Evolutionary conservation across 2,329 filamentous ascomycete species (phyloP).

Genomic region (Fonsecaea monophora): DNA sequence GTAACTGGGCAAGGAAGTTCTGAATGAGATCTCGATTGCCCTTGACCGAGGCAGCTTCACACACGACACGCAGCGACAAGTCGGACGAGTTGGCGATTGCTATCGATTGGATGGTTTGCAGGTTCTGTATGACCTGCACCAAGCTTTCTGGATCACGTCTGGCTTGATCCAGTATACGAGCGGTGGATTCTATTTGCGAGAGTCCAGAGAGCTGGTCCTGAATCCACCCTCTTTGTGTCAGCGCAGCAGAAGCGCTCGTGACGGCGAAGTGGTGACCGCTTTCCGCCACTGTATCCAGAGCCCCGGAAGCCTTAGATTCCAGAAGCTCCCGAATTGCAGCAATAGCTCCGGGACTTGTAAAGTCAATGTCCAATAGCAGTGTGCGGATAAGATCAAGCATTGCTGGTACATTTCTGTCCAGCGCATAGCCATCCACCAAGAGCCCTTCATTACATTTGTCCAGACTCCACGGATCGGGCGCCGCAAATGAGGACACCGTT

Average conservation of each 20-base stretch:
- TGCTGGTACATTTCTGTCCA: conserved; percentile 86
- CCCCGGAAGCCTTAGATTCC: conserved; percentile 84
- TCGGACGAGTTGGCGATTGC: conserved; percentile 71
- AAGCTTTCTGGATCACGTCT: conserved; percentile 73
- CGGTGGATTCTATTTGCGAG: conserved; percentile 84
- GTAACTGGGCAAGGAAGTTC: conserved; percentile 71
- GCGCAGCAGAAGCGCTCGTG: conserved; percentile 78
- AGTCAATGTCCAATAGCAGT: conserved; percentile 85
- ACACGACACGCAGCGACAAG: conserved; percentile 84
- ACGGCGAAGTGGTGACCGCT: conserved; percentile 88
- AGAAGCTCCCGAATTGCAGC: conserved; percentile 84
- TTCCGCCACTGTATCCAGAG: conserved; percentile 88
- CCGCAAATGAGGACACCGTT: conserved; percentile 81
- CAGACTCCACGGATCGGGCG: conserved; percentile 76
- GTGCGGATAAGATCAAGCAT: conserved; percentile 88
- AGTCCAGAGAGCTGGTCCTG: conserved; percentile 89
- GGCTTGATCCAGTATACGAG: conserved; percentile 72
- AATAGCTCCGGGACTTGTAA: conserved; percentile 80
- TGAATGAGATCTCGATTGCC: conserved; percentile 74
- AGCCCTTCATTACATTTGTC: conserved; percentile 78
- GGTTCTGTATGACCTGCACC: conserved; percentile 76
- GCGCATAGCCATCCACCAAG: conserved; percentile 80
- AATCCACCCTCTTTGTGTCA: conserved; percentile 74
- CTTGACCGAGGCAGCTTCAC: conserved; percentile 73
- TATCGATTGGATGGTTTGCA: conserved; percentile 83